These are phyloP conservation scores for Dissophora ornata DNA, from an alignment of 192 early-diverging fungal genomes.

Conservation along the genomic window DNA sequence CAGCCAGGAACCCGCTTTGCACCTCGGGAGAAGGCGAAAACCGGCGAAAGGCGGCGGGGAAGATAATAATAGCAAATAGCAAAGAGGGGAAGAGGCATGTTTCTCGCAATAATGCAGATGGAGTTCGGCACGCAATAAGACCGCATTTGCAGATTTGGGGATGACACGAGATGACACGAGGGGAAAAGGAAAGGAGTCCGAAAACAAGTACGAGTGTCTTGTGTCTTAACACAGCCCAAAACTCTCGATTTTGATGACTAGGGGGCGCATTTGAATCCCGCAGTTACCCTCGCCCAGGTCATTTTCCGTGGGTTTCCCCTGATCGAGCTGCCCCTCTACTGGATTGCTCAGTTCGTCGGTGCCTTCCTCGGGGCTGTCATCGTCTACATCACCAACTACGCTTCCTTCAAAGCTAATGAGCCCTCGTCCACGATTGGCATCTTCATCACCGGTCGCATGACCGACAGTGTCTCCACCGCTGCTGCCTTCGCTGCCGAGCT, in stretches of 20 bases:
- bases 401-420: slow-evolving; percentile 64
- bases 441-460: slow-evolving; percentile 8
- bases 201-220: no score
- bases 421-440: slow-evolving; percentile 58
- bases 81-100: no score
- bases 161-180: no score
- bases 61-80: no score
- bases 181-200: no score
- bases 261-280: slow-evolving; percentile 81
- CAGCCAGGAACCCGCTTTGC: no score
- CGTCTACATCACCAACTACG: slow-evolving; percentile 67
- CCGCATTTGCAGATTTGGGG: no score
- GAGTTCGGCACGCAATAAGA: no score
- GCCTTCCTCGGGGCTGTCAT: slow-evolving; percentile 73
- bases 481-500: slow-evolving; percentile 70
- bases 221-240: not conserved
- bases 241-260: slow-evolving; percentile 2
- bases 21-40: not conserved
- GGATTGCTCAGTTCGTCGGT: slow-evolving; percentile 70
- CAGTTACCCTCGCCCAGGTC: slow-evolving; percentile 72
- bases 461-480: slow-evolving; percentile 54
- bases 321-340: slow-evolving; percentile 71
- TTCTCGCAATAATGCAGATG: no score
- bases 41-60: no score
- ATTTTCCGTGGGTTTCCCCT: slow-evolving; percentile 73